Evolutionary conservation across 1,284 basidiomycete genomes (phyloP), one percentile per base, ranked within the genome.

Genomic region (Exsudoporus floridanus): DNA sequence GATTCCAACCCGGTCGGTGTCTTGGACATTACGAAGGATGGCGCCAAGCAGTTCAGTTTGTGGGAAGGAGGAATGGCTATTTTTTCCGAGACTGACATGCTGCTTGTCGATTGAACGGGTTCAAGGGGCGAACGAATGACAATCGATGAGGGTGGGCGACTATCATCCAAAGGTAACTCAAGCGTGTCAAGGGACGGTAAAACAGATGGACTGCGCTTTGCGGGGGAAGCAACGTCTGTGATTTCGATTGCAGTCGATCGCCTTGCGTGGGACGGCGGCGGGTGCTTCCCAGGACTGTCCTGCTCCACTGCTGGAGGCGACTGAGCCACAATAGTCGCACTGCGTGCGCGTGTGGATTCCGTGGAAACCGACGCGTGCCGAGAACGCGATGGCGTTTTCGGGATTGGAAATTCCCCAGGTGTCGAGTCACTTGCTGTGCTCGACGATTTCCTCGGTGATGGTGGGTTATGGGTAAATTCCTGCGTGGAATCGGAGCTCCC

Each of bases 71-170:
- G n/a, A 35, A 30, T 33, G 16, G 16, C 21, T 36, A 34, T 9
- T 19, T 45, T 45, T 23, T 18, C 45, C 2, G 38, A n/a, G 44
- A 21, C 41, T 9, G 54, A 28, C 8, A 36, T 31, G 16, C 37
- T 43, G 36, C 31, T 31, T 13, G 46, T 30, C 27, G 45, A 35
- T 8, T 28, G 54, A 19, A n/a, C 37, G 38, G 52, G 40, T 31
- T 54, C 46, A 18, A 54, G 47, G 5, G 64, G 56, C 7, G 54
- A 63, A 23, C 54, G 56, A 48, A 65, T 13, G 35, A 57, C 18
- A 31, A 62, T 63, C 7, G 66, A 57, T 19, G 66, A 67, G 21
- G 55, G 62, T 7, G 60, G 63, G 10, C 42, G 16, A 42, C 56
- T 54, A 31, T 58, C 50, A 4, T 52, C 42, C 13, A 45, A 38